phyloP scores from a whole-genome alignment of 768 basidiomycete species.

The Boletales sp. region DNA sequence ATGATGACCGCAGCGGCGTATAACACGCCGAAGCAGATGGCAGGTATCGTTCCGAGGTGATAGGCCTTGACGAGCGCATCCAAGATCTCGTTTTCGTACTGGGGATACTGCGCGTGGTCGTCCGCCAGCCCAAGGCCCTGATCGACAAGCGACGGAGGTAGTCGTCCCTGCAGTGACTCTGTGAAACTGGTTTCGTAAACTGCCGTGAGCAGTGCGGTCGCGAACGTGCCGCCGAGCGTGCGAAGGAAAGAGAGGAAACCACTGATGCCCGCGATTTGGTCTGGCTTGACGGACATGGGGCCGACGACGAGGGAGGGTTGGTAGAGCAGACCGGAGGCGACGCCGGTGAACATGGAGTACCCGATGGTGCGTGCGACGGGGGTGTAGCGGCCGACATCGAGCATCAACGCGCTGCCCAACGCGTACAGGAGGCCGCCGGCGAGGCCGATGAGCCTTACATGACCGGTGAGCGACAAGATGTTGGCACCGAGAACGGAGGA shows the following conservation, averaged over 20 bases:
- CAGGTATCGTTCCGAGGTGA: conserved; percentile 32
- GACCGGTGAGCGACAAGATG: conserved; percentile 30
- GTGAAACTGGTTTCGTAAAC: conserved; percentile 33
- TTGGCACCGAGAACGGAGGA: conserved; percentile 35
- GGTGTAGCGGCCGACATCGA: conserved; percentile 29
- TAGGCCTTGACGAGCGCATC: conserved; percentile 32
- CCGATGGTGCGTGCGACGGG: conserved; percentile 27
- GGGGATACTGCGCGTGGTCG: conserved; percentile 26
- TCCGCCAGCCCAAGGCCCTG: conserved; percentile 32
- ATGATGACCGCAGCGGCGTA: conserved; percentile 30
- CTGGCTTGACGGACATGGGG: conserved; percentile 33
- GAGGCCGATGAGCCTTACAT: conserved; percentile 29
- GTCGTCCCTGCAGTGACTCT: conserved; percentile 22
- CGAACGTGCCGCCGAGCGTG: conserved; percentile 33
- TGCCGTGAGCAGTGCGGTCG: conserved; percentile 34
- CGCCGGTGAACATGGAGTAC: conserved; percentile 29
- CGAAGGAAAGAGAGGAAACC: conserved; percentile 34
- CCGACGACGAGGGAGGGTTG: conserved; percentile 35
- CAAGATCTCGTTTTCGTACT: conserved; percentile 31
- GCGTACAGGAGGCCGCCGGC: conserved; percentile 31
- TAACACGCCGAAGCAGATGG: conserved; percentile 31
- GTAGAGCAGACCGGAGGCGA: conserved; percentile 31
- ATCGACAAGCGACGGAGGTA: conserved; percentile 27
- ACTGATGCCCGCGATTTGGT: conserved; percentile 34
- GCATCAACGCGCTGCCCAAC: conserved; percentile 31